phyloP scores from a whole-genome alignment of 2,329 filamentous ascomycete genomes.

The Aciculosporium take region DNA sequence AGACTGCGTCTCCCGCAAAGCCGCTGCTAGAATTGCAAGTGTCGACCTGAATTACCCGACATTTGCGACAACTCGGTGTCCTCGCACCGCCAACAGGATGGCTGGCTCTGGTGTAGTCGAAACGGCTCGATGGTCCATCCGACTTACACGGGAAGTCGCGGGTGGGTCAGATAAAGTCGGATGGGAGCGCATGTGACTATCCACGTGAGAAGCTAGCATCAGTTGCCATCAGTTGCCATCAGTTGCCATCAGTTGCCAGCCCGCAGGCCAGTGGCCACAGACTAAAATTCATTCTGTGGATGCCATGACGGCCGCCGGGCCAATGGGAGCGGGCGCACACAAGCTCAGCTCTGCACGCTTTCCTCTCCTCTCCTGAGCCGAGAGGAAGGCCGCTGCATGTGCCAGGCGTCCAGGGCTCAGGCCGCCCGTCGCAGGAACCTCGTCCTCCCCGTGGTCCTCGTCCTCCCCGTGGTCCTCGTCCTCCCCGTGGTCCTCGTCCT shows the following conservation, averaged over 20 bases:
- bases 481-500: too few relatives aligned
- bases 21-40: neutral
- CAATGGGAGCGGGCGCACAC: neutral
- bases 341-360: neutral
- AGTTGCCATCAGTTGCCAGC: too few relatives aligned
- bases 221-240: too few relatives aligned
- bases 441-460: too few relatives aligned
- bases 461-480: too few relatives aligned
- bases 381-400: too few relatives aligned
- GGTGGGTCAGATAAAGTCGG: conserved; percentile 2
- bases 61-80: conserved; percentile 2
- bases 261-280: neutral
- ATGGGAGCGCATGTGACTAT: neutral
- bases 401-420: too few relatives aligned
- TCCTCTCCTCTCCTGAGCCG: too few relatives aligned
- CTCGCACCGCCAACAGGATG: neutral
- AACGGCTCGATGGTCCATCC: too few relatives aligned
- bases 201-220: neutral
- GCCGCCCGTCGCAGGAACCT: neutral
- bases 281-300: neutral
- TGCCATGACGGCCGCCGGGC: neutral
- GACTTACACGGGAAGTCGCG: conserved; percentile 7
- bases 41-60: neutral
- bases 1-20: neutral
- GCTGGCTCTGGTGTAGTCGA: conserved; percentile 3